Evolutionary conservation across 495 filamentous ascomycete genomes (phyloP), one percentile per base, ranked within the genome.

Genomic region (Neurospora hispaniola): DNA sequence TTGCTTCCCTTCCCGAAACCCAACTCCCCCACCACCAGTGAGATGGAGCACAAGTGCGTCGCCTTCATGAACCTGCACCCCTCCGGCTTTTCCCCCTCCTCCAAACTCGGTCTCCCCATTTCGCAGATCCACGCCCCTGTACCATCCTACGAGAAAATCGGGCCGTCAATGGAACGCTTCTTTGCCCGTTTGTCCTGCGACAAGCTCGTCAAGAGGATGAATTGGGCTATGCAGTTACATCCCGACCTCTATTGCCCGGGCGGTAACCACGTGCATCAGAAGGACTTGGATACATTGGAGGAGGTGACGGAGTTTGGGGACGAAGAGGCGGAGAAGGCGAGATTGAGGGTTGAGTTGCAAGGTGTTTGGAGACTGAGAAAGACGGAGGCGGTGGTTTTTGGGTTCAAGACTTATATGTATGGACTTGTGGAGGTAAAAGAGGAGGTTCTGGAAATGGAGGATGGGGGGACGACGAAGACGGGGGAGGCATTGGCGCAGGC

Each of bases 331-430:
- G 83, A 88, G 20, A 74, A 81, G 75, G 84, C 87, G 62, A 75
- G 82, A 70, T 78, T 95, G 27, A 85, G 94, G 1, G 90, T 89
- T 72, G 94, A 97, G 80, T 82, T 92, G 14, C 94, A 96, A 79
- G 91, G 90, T 0, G 79, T 96, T 66, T 92, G 91, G 81, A 87
- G 94, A 7, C 79, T 96, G 38, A 91, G 92, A 0, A 76, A 81
- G 71, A 90, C 88, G 0, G 82, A 84, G 38, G 92, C 91, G 1
- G 75, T 95, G 10, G 82, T 95, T 1, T 95, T 96, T 79, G 88
- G 84, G 41, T 91, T 96, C 79, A 93, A 95, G 81, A 96, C 92
- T 11, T 96, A 94, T 80, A 78, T 90, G 44, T 94, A 93, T 77
- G 86, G 89, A 4, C 75, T 97, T 2, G 75, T 76, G 18, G 84